phyloP scores from a whole-genome alignment of 164 flowering plant genomes.

The Tinospora cordifolia region DNA sequence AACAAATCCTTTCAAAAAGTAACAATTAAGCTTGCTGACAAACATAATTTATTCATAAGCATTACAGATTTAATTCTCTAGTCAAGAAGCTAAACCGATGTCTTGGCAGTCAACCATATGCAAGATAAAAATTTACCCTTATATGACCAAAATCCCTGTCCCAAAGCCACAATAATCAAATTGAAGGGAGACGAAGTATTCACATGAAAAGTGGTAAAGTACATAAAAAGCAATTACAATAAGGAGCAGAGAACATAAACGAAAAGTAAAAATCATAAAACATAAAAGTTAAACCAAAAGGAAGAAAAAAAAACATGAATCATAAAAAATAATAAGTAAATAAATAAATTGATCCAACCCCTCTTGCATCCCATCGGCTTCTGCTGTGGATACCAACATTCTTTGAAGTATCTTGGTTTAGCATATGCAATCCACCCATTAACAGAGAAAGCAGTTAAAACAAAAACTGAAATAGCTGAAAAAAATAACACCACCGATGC shows the following conservation, averaged over 20 bases:
- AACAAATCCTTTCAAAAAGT: too few species aligned
- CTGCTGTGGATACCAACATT: neutral
- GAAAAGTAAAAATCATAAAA: too few species aligned
- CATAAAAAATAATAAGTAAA: too few species aligned
- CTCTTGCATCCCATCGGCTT: neutral
- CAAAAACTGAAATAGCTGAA: neutral
- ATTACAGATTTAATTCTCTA: too few species aligned
- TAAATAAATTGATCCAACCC: too few species aligned
- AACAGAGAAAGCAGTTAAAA: neutral
- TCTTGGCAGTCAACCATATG: too few species aligned
- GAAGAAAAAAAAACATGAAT: too few species aligned
- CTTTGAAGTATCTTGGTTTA: neutral
- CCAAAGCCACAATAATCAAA: neutral
- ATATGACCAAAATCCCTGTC: neutral
- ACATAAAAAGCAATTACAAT: neutral
- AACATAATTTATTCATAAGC: too few species aligned
- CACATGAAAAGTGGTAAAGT: neutral
- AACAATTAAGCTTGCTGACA: too few species aligned
- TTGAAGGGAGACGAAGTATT: neutral
- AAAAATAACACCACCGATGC: neutral
- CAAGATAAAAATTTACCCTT: too few species aligned
- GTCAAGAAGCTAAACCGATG: too few species aligned
- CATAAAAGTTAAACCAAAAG: too few species aligned
- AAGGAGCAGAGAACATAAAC: neutral
- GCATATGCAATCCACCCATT: neutral